These are phyloP conservation scores for Nitzschia sp. DNA, from an alignment of 108 stramenopile genomes.

Conservation along the genomic window DNA sequence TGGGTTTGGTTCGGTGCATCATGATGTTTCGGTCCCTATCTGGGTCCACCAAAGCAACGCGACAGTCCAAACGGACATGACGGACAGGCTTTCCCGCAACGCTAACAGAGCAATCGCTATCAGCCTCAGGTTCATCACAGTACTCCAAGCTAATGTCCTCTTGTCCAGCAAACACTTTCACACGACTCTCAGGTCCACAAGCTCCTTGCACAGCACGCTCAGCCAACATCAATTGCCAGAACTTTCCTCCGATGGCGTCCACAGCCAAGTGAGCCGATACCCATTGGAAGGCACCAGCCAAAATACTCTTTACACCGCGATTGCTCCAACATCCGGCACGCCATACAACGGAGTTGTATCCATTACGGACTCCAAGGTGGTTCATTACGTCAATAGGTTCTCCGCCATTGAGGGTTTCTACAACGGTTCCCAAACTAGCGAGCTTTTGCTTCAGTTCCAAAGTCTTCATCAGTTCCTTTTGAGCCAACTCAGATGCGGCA, in stretches of 20 bases:
- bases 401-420: conserved; percentile 69
- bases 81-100: conserved; percentile 79
- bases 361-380: conserved; percentile 73
- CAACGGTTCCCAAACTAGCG: conserved; percentile 56
- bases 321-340: conserved; percentile 83
- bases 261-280: conserved; percentile 88
- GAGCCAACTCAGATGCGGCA: conserved; percentile 60
- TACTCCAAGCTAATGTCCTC: conserved; percentile 81
- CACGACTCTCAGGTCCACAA: conserved; percentile 75
- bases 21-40: conserved; percentile 60
- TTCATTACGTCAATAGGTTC: conserved; percentile 87
- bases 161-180: conserved; percentile 79
- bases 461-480: conserved; percentile 61
- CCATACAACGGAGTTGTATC: conserved; percentile 81
- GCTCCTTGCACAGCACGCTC: conserved; percentile 84
- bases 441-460: conserved; percentile 64
- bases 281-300: conserved; percentile 83
- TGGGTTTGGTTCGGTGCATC: conserved; percentile 45
- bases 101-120: conserved; percentile 69
- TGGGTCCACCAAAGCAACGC: conserved; percentile 56
- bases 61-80: conserved; percentile 82
- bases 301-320: conserved; percentile 64
- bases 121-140: conserved; percentile 77
- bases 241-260: conserved; percentile 78
- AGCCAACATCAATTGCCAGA: conserved; percentile 89